phyloP scores from a whole-genome alignment of 2,329 filamentous ascomycete species.

The Aspergillus flavus region DNA sequence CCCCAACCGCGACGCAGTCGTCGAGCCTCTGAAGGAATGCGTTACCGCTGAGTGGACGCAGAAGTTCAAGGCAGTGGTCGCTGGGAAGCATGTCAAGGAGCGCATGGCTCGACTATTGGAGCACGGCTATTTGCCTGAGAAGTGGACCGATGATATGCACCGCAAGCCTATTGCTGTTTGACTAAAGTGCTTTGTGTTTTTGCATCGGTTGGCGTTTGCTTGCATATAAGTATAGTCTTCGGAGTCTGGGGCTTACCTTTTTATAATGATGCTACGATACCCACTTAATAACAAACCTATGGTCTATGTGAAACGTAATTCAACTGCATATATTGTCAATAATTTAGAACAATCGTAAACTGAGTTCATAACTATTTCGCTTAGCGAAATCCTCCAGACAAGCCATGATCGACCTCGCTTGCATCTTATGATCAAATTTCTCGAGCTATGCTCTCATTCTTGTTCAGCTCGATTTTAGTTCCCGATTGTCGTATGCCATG shows the following conservation, averaged over 20 bases:
- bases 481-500: too few relatives aligned
- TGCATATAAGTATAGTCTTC: not conserved
- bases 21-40: constrained; percentile 7
- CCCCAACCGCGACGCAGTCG: constrained; percentile 11
- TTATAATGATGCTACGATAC: not conserved
- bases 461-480: too few relatives aligned
- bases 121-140: constrained; percentile 7
- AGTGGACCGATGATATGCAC: constrained; percentile 14
- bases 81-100: constrained; percentile 11
- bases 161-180: not conserved
- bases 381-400: too few relatives aligned
- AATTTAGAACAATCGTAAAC: too few relatives aligned
- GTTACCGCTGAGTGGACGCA: constrained; percentile 6
- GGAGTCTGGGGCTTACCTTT: not conserved
- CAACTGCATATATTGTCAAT: too few relatives aligned
- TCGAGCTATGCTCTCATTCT: too few relatives aligned
- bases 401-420: too few relatives aligned
- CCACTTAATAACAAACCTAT: not conserved
- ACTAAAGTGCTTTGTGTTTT: not conserved
- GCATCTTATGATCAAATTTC: too few relatives aligned
- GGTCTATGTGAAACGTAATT: not conserved
- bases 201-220: not conserved
- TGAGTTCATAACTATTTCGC: too few relatives aligned
- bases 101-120: constrained; percentile 9
- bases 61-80: constrained; percentile 6